Evolutionary conservation across 805 yeast genomes (phyloP).

Genomic region (Komagataella mondaviorum): DNA sequence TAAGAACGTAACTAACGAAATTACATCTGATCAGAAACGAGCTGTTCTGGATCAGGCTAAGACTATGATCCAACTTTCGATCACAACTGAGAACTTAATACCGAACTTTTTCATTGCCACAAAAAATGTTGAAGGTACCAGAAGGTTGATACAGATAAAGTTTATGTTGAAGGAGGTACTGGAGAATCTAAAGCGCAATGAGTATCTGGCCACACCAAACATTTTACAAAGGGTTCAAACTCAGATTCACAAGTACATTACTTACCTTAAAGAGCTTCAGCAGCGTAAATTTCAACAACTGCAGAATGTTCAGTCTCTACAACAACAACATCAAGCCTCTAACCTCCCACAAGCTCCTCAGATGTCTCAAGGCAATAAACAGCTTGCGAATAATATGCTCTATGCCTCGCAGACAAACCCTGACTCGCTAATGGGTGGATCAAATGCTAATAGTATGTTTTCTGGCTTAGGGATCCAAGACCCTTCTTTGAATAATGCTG

Average conservation of each 20-base stretch:
- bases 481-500: conserved; percentile 5
- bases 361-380: conserved; percentile 19
- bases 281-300: conserved; percentile 13
- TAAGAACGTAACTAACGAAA: conserved; percentile 47
- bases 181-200: conserved; percentile 52
- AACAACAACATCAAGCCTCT: conserved; percentile 18
- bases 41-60: conserved; percentile 41
- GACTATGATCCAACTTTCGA: conserved; percentile 43
- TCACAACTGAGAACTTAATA: conserved; percentile 60
- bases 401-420: conserved; percentile 5
- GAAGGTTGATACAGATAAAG: conserved; percentile 64
- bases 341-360: conserved; percentile 6
- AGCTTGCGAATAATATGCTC: conserved; percentile 2
- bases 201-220: conserved; percentile 61
- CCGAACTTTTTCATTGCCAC: conserved; percentile 71
- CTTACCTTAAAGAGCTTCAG: conserved; percentile 52
- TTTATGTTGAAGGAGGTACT: conserved; percentile 65
- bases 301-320: conserved; percentile 8
- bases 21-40: conserved; percentile 53
- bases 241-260: conserved; percentile 65
- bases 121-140: conserved; percentile 62
- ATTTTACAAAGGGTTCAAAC: conserved; percentile 54
- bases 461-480: neutral
- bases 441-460: neutral
- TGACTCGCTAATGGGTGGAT: conserved; percentile 1